Conservation (phyloP, 768 basidiomycete genomes). For the Xanthoconium stramineum region DNA sequence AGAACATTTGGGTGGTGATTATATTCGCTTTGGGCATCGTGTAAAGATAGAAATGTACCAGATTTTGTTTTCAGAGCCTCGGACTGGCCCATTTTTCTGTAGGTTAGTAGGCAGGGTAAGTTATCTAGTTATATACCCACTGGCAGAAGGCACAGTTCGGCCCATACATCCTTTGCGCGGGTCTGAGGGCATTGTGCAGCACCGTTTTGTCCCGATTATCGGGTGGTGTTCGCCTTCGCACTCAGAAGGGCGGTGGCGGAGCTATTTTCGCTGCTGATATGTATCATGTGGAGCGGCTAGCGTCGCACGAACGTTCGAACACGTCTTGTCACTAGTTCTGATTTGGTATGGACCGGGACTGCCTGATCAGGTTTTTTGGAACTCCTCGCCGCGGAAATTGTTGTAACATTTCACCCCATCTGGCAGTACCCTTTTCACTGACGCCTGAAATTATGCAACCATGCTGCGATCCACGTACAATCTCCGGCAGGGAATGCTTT, state of each 20-base stretch:
- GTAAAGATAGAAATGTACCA: neutral
- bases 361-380: neutral
- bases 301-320: conserved; percentile 1
- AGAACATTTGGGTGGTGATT: conserved; percentile 32
- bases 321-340: neutral
- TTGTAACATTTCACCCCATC: neutral
- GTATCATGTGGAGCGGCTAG: neutral
- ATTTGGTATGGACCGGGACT: neutral
- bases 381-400: neutral
- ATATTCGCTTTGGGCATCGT: neutral
- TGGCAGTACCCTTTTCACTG: neutral
- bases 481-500: neutral
- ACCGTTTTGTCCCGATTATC: neutral
- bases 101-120: neutral
- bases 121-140: neutral
- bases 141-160: neutral
- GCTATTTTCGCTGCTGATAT: neutral
- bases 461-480: neutral
- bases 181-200: too few species aligned
- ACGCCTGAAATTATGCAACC: neutral
- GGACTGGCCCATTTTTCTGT: neutral
- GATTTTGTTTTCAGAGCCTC: neutral
- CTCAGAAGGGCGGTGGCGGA: neutral
- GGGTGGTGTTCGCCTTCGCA: neutral
- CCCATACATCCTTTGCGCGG: too few species aligned